A percentile compares a stretch with the other conserved stretches of the same genome.
Evolutionary conservation across 2,329 filamentous ascomycete species (phyloP).

Genomic region (Ascochyta lentis): DNA sequence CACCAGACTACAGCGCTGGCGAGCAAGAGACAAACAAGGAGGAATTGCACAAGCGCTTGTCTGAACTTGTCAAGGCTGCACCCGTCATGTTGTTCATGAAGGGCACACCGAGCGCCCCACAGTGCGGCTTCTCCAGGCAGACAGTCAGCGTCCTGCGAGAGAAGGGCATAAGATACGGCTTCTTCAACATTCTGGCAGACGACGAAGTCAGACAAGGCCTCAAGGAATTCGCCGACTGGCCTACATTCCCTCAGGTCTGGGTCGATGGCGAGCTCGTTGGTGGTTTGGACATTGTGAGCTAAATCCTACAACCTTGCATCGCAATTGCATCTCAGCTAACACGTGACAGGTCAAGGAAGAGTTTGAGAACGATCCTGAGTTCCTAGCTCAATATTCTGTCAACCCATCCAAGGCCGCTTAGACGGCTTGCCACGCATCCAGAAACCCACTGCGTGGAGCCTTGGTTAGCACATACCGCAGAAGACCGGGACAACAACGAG

Average conservation of each 20-base stretch:
- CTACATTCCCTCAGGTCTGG: conserved; percentile 95
- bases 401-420: conserved; percentile 19
- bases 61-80: conserved; percentile 88
- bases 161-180: conserved; percentile 92
- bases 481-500: neutral
- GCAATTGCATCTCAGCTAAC: conserved; percentile 29
- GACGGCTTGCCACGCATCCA: conserved; percentile 18
- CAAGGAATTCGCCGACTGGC: conserved; percentile 98
- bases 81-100: conserved; percentile 99
- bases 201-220: conserved; percentile 95
- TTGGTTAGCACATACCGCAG: neutral
- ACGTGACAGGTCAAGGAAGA: conserved; percentile 84
- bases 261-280: conserved; percentile 89
- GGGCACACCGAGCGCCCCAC: conserved; percentile 84
- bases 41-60: conserved; percentile 80
- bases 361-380: conserved; percentile 80
- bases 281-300: conserved; percentile 89
- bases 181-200: conserved; percentile 98
- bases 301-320: neutral
- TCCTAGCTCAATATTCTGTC: conserved; percentile 75
- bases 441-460: neutral
- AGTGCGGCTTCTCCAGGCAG: conserved; percentile 93
- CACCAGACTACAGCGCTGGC: conserved; percentile 55
- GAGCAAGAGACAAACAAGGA: conserved; percentile 67
- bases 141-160: conserved; percentile 86